These are phyloP conservation scores for Coriolopsis trogii DNA, from an alignment of 1,284 basidiomycete species.

Conservation along the genomic window DNA sequence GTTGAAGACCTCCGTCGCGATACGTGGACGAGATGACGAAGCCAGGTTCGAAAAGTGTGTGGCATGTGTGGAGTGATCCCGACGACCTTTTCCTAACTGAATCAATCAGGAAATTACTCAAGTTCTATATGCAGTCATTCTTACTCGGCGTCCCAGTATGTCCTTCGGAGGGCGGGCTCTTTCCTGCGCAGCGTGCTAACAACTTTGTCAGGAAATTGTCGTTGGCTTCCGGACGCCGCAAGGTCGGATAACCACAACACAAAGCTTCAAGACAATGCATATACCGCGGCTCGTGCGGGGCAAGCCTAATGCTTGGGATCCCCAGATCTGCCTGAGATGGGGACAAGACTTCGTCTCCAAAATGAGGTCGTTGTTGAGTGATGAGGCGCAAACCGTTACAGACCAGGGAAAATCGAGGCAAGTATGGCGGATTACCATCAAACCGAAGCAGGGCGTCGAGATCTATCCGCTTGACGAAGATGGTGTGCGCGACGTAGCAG, in stretches of 20 bases:
- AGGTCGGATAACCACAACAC: constrained; percentile 65
- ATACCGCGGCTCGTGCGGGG: constrained; percentile 77
- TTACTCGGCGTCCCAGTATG: constrained; percentile 87
- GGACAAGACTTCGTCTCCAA: constrained; percentile 66
- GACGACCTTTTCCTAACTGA: neutral
- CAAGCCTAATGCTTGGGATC: constrained; percentile 79
- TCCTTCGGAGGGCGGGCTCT: constrained; percentile 8
- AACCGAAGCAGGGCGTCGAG: constrained; percentile 53
- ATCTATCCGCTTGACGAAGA: constrained; percentile 46
- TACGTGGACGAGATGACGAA: constrained; percentile 72
- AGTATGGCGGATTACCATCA: constrained; percentile 74
- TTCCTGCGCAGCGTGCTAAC: neutral
- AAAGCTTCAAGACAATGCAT: constrained; percentile 72
- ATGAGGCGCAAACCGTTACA: constrained; percentile 18
- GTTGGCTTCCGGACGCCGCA: constrained; percentile 90
- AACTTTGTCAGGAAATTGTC: constrained; percentile 68
- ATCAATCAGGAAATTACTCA: constrained; percentile 76
- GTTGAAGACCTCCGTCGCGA: constrained; percentile 89
- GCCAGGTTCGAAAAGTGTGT: constrained; percentile 86
- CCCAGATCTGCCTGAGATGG: constrained; percentile 75
- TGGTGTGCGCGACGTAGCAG: constrained; percentile 59
- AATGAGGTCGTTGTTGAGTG: constrained; percentile 44
- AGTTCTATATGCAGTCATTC: constrained; percentile 96
- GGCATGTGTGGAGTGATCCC: constrained; percentile 27
- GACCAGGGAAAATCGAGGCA: constrained; percentile 17